Evolutionary conservation across 306 rosid genomes (phyloP).

Genomic region (Oemleria cerasiformis): DNA sequence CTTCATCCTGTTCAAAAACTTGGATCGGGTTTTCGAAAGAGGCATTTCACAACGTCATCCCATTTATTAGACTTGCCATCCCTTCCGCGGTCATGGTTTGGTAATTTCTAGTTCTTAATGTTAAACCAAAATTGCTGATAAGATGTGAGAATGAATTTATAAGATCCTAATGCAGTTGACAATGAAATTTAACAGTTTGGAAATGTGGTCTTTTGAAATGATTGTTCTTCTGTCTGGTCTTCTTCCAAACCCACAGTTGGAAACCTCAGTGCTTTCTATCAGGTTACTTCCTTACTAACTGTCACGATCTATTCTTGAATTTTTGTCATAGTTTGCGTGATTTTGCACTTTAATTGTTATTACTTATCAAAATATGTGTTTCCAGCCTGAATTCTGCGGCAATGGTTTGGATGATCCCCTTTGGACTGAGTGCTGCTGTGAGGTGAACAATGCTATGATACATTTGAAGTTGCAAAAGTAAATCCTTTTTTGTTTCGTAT

Average conservation of each 20-base stretch:
- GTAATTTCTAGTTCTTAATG: conserved; percentile 34
- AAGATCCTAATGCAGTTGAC: not conserved
- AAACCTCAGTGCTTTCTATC: conserved; percentile 65
- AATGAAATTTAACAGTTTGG: conserved; percentile 39
- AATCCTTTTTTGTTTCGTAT: not conserved
- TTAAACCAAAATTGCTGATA: no score
- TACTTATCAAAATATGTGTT: not conserved
- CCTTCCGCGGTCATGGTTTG: conserved; percentile 78
- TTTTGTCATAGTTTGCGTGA: not conserved
- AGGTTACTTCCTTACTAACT: conserved; percentile 37
- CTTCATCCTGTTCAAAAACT: conserved; percentile 49
- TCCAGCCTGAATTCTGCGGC: conserved; percentile 59
- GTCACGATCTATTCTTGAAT: not conserved
- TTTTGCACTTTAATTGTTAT: not conserved
- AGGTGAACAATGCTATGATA: conserved; percentile 42
- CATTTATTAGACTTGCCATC: conserved; percentile 50
- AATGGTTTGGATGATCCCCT: conserved; percentile 69
- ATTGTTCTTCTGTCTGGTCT: conserved; percentile 62
- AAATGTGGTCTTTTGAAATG: conserved; percentile 64
- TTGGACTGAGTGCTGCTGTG: conserved; percentile 68
- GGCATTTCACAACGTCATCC: conserved; percentile 40
- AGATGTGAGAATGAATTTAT: not conserved
- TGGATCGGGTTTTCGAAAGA: conserved; percentile 71
- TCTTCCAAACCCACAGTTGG: conserved; percentile 61
- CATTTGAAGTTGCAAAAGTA: not conserved